These are phyloP conservation scores for Eleusine indica DNA, from an alignment of 176 grass and related monocot species.

Conservation along the genomic window DNA sequence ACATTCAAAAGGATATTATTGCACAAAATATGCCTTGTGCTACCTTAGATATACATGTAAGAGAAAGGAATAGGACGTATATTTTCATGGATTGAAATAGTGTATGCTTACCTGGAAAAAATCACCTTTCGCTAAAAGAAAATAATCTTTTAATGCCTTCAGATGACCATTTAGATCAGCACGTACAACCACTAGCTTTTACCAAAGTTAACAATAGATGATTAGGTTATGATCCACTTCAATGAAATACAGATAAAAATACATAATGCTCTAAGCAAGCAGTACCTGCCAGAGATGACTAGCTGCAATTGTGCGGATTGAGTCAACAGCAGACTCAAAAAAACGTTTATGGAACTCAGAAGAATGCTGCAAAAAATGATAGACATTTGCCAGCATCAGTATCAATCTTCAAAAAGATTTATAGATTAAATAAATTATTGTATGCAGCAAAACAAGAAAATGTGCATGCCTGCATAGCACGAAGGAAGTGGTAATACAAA, in stretches of 20 bases:
- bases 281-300: slow-evolving; percentile 96
- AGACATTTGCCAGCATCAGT: background rate
- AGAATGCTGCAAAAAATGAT: slow-evolving; percentile 69
- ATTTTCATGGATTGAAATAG: background rate
- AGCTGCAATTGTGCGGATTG: slow-evolving; percentile 93
- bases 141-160: slow-evolving; percentile 98
- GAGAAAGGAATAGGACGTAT: slow-evolving; percentile 18
- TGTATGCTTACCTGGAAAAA: slow-evolving; percentile 84
- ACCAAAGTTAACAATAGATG: slow-evolving; percentile 41
- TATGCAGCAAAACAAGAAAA: slow-evolving; percentile 26
- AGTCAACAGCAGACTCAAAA: slow-evolving; percentile 91
- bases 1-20: background rate
- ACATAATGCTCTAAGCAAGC: slow-evolving; percentile 28
- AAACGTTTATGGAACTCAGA: slow-evolving; percentile 94
- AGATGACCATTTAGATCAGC: slow-evolving; percentile 97
- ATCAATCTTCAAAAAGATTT: background rate
- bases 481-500: background rate
- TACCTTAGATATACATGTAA: background rate
- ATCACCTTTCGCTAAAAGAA: slow-evolving; percentile 99
- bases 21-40: background rate
- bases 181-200: slow-evolving; percentile 95
- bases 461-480: no score
- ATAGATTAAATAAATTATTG: background rate
- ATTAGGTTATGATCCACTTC: slow-evolving; percentile 29
- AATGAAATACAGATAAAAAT: slow-evolving; percentile 39